Evolutionary conservation across 2,329 filamentous ascomycete species (phyloP).

Genomic region (Pseudopithomyces chartarum): DNA sequence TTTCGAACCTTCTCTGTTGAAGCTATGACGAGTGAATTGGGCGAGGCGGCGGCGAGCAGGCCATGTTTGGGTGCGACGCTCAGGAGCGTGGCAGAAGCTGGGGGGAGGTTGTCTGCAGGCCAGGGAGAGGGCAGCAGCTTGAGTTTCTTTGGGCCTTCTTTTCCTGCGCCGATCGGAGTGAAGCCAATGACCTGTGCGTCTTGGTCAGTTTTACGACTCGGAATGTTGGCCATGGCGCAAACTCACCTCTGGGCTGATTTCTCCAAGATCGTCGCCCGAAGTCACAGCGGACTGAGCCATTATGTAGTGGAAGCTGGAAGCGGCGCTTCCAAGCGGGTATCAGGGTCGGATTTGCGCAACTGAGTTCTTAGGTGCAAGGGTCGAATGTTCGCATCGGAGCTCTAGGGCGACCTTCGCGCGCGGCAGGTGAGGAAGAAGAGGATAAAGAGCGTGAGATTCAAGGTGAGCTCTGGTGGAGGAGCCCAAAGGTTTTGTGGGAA

Average conservation of each 20-base stretch:
- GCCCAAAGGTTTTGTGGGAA: constrained; percentile 29
- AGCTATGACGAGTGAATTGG: constrained; percentile 76
- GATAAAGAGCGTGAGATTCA: constrained; percentile 31
- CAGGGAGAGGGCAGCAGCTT: constrained; percentile 78
- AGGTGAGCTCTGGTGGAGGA: constrained; percentile 30
- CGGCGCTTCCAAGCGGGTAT: constrained; percentile 56
- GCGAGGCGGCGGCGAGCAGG: constrained; percentile 84
- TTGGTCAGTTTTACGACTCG: constrained; percentile 14
- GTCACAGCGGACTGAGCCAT: constrained; percentile 49
- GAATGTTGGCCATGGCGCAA: background rate
- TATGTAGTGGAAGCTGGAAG: constrained; percentile 65
- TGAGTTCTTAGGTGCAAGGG: constrained; percentile 26
- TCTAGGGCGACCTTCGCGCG: constrained; percentile 17
- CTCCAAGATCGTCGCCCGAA: constrained; percentile 70
- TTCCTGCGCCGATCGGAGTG: constrained; percentile 56
- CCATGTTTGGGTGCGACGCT: constrained; percentile 80
- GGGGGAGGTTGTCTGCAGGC: constrained; percentile 70
- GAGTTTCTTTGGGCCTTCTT: constrained; percentile 81
- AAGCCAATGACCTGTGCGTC: constrained; percentile 73
- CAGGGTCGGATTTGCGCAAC: constrained; percentile 34
- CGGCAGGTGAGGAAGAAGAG: constrained; percentile 13
- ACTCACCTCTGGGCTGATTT: constrained; percentile 81
- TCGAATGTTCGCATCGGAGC: constrained; percentile 34
- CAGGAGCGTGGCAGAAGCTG: constrained; percentile 79
- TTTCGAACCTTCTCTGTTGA: constrained; percentile 78